phyloP scores from a whole-genome alignment of 108 stramenopile genomes.

The Cyclotella cryptica region DNA sequence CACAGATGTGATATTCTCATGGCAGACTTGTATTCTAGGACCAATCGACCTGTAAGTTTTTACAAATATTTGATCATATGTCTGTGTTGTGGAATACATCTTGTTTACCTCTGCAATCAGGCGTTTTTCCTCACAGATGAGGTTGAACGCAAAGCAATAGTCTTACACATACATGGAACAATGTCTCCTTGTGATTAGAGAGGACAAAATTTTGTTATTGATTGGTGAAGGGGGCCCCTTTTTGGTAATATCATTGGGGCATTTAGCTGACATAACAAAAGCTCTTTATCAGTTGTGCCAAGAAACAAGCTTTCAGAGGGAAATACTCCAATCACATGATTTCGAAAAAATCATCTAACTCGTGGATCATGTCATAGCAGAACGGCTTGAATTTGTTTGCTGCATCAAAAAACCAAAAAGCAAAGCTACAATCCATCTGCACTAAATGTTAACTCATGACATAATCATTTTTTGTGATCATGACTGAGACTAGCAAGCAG shows the following conservation, averaged over 20 bases:
- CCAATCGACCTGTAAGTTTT: slow-evolving; percentile 59
- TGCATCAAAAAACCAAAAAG: no score
- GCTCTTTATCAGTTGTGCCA: slow-evolving; percentile 66
- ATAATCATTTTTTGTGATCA: no score
- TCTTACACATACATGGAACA: slow-evolving; percentile 72
- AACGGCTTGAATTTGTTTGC: no score
- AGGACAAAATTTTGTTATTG: slow-evolving; percentile 57
- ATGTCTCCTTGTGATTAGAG: slow-evolving; percentile 60
- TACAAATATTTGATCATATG: background rate
- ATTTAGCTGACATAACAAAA: slow-evolving; percentile 65
- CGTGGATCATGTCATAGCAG: no score
- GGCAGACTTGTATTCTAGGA: slow-evolving; percentile 59
- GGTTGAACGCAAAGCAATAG: slow-evolving; percentile 47
- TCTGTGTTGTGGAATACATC: background rate
- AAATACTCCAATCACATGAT: slow-evolving; percentile 51
- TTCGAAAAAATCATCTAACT: no score
- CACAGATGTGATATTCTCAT: slow-evolving; percentile 52
- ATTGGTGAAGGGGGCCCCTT: slow-evolving; percentile 81
- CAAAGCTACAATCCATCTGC: no score
- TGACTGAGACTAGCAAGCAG: no score
- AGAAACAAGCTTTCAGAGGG: slow-evolving; percentile 57
- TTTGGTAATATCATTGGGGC: slow-evolving; percentile 67
- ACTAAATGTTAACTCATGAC: no score
- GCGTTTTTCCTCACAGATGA: slow-evolving; percentile 73
- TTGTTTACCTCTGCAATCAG: background rate